These are phyloP conservation scores for Dioszegia aurantiaca DNA, from an alignment of 768 basidiomycete species.

Conservation along the genomic window DNA sequence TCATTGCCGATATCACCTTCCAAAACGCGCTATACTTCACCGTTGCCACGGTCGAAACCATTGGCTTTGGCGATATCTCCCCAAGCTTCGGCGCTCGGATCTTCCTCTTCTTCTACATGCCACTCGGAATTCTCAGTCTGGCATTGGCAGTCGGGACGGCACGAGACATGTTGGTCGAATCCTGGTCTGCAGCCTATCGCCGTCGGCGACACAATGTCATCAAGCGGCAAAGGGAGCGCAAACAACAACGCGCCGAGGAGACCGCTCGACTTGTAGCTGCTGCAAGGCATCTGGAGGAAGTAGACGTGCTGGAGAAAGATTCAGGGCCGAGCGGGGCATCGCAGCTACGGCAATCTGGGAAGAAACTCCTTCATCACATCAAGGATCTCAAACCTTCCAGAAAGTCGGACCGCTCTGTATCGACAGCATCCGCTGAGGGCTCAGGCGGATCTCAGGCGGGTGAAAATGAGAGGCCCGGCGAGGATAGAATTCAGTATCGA, in stretches of 20 bases:
- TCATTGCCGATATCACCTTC: constrained; percentile 59
- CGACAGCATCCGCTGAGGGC: too few species aligned
- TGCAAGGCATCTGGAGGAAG: constrained; percentile 38
- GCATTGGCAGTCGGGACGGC: constrained; percentile 65
- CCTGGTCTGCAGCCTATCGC: constrained; percentile 62
- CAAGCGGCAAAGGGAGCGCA: constrained; percentile 55
- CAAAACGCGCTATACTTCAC: constrained; percentile 69
- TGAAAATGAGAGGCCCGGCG: not conserved
- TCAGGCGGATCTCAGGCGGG: too few species aligned
- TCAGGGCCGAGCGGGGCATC: not conserved
- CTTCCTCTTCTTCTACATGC: constrained; percentile 31
- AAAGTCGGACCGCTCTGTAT: too few species aligned
- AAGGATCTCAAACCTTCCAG: too few species aligned
- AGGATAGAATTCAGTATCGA: constrained; percentile 12
- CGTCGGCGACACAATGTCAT: constrained; percentile 58
- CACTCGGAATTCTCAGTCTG: constrained; percentile 32
- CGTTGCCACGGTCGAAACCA: constrained; percentile 52
- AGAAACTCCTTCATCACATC: too few species aligned
- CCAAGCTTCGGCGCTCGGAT: constrained; percentile 26
- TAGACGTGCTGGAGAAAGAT: not conserved
- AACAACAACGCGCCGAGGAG: constrained; percentile 29
- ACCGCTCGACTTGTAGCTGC: constrained; percentile 45
- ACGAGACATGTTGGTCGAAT: constrained; percentile 71
- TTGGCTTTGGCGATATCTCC: constrained; percentile 61
- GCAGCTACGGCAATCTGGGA: too few species aligned